A percentile compares a stretch with the other conserved stretches of the same genome.
These are phyloP conservation scores for Aspergillus ostianus DNA, from an alignment of 495 filamentous ascomycete genomes.

Conservation along the genomic window DNA sequence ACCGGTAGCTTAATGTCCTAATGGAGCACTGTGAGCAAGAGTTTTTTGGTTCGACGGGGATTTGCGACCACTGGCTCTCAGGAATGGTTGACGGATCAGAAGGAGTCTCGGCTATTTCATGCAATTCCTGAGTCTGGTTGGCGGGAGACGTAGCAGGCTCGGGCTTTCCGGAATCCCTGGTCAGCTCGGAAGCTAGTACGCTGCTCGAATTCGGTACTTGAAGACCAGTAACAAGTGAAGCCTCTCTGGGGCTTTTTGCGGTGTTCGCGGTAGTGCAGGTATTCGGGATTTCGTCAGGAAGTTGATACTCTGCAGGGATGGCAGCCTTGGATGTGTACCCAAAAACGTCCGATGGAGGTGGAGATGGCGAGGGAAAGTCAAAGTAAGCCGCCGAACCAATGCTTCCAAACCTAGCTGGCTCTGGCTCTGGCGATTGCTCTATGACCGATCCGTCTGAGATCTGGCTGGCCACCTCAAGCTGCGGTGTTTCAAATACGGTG, in stretches of 20 bases:
- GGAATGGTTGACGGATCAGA: background rate
- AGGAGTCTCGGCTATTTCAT: constrained; percentile 32
- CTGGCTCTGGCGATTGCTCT: background rate
- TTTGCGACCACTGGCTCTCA: constrained; percentile 6
- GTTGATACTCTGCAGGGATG: constrained; percentile 9
- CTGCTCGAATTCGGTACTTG: background rate
- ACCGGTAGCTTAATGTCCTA: background rate
- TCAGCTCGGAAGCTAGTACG: background rate
- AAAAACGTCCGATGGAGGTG: background rate
- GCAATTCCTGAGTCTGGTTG: constrained; percentile 1
- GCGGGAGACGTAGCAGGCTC: background rate
- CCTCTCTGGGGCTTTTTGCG: background rate
- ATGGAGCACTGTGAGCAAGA: constrained; percentile 9
- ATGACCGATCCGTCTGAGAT: background rate
- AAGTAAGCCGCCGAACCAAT: background rate
- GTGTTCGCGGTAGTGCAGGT: background rate
- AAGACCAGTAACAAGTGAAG: background rate
- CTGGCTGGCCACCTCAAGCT: constrained; percentile 2
- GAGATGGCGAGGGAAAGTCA: background rate
- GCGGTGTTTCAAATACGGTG: constrained; percentile 8
- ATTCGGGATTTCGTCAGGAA: constrained; percentile 20
- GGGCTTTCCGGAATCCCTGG: background rate
- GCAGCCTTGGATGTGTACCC: background rate
- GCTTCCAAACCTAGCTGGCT: background rate
- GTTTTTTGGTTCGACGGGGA: background rate